Base-by-base conservation (phyloP, 2,329 filamentous ascomycete genomes). In the Sporothrix pallida region DNA sequence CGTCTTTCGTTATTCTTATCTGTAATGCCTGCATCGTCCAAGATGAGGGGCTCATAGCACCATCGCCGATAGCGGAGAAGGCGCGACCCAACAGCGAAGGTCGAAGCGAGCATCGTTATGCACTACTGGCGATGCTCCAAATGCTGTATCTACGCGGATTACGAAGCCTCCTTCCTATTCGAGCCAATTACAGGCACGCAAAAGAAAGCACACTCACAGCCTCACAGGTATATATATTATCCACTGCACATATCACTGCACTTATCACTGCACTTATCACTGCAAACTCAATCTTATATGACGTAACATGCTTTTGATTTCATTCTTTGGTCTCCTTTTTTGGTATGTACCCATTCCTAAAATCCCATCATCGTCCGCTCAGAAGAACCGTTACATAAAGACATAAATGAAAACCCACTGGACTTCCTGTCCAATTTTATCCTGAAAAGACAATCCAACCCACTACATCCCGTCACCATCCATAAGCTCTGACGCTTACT, bases 401-500 rank as follows among this genome's bases (percentile, higher is more conserved):
- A 52, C 46, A 50, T 65, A 69, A 50, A 42, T 23, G 20, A 73
- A 58, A 58, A 37, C 50, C 50, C 50, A 70, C 12, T 44, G 31
- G 48, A 48, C 60, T 52, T n/a, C 13, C 26, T 13, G n/a, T 31
- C 48, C 60, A 62, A 12, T 8, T 23, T 31, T 15, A 42, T 9
- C 37, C 20, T 37, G 31, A 37, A 5, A 58, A 44, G 13, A 31
- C n/a, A n/a, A 2, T 26, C n/a, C 42, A 42, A 13, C n/a, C 10
- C 31, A 67, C 42, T 26, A 26, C 62, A n/a, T 15, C 62, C n/a
- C 42, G 2, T 65, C 10, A 12, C 60, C 58, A 42, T 23, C 60
- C 58, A 42, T 23, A 56, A 65, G 17, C 17, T 8, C 4, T 87
- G 31, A 37, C 31, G 31, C 76, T 87, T 91, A 93, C 85, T 93